Conservation (phyloP, 768 basidiomycete genomes). For the Amanita rimosa region DNA sequence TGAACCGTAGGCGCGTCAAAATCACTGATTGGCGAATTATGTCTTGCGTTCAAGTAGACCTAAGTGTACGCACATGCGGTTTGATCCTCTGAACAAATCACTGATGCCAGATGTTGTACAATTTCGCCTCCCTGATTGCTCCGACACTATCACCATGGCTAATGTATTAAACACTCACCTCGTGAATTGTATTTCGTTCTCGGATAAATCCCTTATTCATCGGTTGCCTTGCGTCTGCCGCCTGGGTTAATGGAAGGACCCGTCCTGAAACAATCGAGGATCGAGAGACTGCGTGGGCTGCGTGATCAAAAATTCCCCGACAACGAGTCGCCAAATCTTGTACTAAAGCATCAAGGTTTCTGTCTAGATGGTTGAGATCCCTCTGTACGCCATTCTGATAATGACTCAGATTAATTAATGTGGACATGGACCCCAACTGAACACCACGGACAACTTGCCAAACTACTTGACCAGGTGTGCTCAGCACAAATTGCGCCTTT, state of each 20-base stretch:
- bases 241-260: constrained; percentile 16
- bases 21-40: constrained; percentile 5
- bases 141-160: constrained; percentile 16
- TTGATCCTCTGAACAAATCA: constrained; percentile 24
- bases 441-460: constrained; percentile 40
- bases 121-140: constrained; percentile 27
- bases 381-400: constrained; percentile 33
- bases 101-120: constrained; percentile 42
- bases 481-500: constrained; percentile 35
- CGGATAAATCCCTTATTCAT: constrained; percentile 26
- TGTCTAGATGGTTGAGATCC: constrained; percentile 47
- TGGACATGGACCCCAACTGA: constrained; percentile 13
- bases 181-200: constrained; percentile 43
- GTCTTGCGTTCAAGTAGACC: background rate
- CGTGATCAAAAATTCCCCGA: constrained; percentile 49
- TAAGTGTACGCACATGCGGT: constrained; percentile 3
- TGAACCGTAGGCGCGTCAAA: constrained; percentile 6
- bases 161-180: constrained; percentile 29
- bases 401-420: constrained; percentile 15
- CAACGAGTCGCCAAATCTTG: constrained; percentile 52
- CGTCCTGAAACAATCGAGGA: constrained; percentile 34
- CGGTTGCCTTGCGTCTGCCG: constrained; percentile 21
- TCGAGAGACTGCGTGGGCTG: constrained; percentile 52
- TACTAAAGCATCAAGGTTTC: constrained; percentile 56
- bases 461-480: constrained; percentile 32